phyloP scores from a whole-genome alignment of 345 rosid species.

The Brassica nigra region DNA sequence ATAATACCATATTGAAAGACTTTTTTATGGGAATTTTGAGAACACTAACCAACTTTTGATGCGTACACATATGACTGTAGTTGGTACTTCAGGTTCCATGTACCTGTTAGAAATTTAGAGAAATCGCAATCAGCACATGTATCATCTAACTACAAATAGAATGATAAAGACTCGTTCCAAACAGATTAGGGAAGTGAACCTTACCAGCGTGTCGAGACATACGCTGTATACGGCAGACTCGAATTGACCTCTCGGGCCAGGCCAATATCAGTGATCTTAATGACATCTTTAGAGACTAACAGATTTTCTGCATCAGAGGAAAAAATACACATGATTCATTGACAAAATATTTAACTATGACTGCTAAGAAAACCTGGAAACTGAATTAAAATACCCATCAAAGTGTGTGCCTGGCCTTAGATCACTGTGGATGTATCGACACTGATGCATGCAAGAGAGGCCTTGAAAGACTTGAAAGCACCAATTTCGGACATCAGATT shows the following conservation, averaged over 20 bases:
- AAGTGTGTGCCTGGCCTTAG: slow-evolving; percentile 82
- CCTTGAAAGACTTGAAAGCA: slow-evolving; percentile 96
- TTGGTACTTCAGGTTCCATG: not conserved
- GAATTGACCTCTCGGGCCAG: slow-evolving; percentile 86
- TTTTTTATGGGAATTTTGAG: not conserved
- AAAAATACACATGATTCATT: not conserved
- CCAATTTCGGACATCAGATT: slow-evolving; percentile 82
- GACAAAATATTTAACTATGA: not conserved
- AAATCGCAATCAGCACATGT: no score
- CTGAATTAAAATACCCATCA: not conserved
- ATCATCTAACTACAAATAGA: no score
- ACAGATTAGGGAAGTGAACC: slow-evolving; percentile 33
- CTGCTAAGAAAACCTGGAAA: not conserved
- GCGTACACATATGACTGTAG: not conserved
- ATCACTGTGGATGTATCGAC: slow-evolving; percentile 72
- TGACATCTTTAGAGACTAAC: slow-evolving; percentile 65
- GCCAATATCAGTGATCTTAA: slow-evolving; percentile 96
- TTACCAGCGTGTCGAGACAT: slow-evolving; percentile 96
- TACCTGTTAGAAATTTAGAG: no score
- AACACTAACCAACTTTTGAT: not conserved
- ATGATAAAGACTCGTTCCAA: no score
- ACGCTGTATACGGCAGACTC: slow-evolving; percentile 80
- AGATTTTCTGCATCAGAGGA: slow-evolving; percentile 63
- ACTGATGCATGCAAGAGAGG: slow-evolving; percentile 61
- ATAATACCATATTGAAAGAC: not conserved